Evolutionary conservation across 2,329 filamentous ascomycete genomes (phyloP).

Genomic region (Cryphonectria japonica): DNA sequence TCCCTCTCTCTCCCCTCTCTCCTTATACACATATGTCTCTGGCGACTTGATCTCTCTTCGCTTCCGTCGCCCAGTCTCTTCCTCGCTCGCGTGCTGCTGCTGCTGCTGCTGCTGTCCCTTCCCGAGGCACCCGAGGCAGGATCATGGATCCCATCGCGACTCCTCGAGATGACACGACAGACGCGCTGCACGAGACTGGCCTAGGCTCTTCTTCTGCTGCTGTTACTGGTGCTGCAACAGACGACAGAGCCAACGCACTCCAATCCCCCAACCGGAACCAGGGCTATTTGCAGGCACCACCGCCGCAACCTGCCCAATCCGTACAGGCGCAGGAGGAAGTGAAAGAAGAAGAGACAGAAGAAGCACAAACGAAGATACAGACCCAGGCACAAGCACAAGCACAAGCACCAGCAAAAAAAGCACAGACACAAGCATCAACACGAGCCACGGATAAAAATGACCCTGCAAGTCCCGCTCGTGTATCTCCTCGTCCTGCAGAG

Average conservation of each 20-base stretch:
- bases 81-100: not conserved
- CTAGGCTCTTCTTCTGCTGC: not conserved
- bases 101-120: not conserved
- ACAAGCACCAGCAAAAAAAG: not conserved
- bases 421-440: not conserved
- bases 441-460: constrained; percentile 1
- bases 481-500: not conserved
- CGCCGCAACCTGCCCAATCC: constrained; percentile 9
- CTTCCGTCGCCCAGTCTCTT: not conserved
- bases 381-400: not conserved
- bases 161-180: constrained; percentile 12
- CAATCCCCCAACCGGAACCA: constrained; percentile 4
- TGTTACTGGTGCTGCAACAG: constrained; percentile 1
- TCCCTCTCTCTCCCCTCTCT: not conserved
- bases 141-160: constrained; percentile 17
- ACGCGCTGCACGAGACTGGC: constrained; percentile 11
- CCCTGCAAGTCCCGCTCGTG: not conserved
- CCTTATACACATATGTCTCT: not conserved
- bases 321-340: constrained; percentile 10
- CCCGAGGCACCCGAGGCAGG: not conserved
- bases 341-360: not conserved
- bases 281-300: constrained; percentile 1
- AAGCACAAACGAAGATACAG: not conserved
- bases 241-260: not conserved
- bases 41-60: not conserved